Base-by-base conservation (phyloP, 495 filamentous ascomycete species). In the Aspergillus panamensis region DNA sequence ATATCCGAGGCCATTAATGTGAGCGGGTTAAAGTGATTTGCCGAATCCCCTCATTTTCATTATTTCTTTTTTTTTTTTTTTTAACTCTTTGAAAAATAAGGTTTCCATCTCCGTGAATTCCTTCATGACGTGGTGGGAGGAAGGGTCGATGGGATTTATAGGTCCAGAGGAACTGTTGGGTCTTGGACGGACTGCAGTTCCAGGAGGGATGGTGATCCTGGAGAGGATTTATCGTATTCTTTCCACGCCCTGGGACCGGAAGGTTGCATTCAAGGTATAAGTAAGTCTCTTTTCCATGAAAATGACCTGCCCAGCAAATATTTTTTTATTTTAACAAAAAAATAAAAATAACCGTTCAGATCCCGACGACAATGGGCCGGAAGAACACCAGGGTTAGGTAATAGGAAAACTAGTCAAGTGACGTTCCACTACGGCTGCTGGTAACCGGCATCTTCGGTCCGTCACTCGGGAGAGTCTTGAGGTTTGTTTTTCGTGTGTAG, bases 401-500 rank as follows among this genome's bases (percentile, higher is more conserved):
- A 65, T 64, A 55, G 51, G 37, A 50, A 45, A 49, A 21, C 50
- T 43, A 58, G 53, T 57, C 63, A 60, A 58, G 60, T 61, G 58
- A 62, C 58, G 58, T 62, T 66, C 51, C 63, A 62, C 63, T 51
- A 33, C 62, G 55, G 54, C 63, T 66, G 63, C 58, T 66, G 63
- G 51, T 61, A 66, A 59, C 63, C 60, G 63, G 57, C 60, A 54
- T 59, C 59, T 55, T 65, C 62, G 62, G 62, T 61, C 58, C 51
- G 59, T 57, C 51, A 57, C 35, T 59, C 60, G 57, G 63, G 47
- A 57, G 44, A 31, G 48, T 48, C 17, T 39, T 42, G n/a, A 47
- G 31, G 13, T 25, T 48, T 30, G 9, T 30, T 3, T 14, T 30
- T 30, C 45, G 2, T 10, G 12, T 48, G 5, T 25, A 25, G 45